Base-by-base conservation (phyloP, 2,329 filamentous ascomycete species). In the Fusarium vanettenii region DNA sequence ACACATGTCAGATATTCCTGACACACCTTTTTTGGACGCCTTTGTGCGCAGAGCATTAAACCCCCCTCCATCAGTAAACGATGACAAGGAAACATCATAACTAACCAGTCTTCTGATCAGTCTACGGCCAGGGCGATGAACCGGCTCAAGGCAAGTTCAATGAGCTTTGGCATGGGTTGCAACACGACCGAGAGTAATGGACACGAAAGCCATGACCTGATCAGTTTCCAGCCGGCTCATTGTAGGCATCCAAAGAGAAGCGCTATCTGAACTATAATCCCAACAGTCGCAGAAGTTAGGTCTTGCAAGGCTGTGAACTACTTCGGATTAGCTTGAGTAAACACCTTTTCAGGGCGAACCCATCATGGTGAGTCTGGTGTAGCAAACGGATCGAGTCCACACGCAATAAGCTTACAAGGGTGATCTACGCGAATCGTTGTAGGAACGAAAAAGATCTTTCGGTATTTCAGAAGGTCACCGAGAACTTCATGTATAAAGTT, bases 271-370 rank as follows among this genome's bases (percentile, higher is more conserved):
- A 41, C 2, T 13, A 13, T 5, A 5, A 11, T 20, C 9, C 10
- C 10, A 3, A 11, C 0, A 41, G 18, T 6, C 3, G 5, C 9
- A 41, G 1, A 3, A 11, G 18, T 10, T 20, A 11, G 9, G 6
- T 20, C 10, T 0, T 6, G n/a, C 9, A 10, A 20, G 9, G 9
- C n/a, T 11, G 5, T 11, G 10, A n/a, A 4, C 3, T 41, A 2
- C 4, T n/a, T 11, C 2, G 1, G 0, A 41, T 41, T 20, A 20
- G 11, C 5, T 20, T 41, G 18, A n/a, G 1, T 13, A 20, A 11
- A 3, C 5, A 20, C n/a, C 5, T 41, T 20, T 41, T 3, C 4
- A 20, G 10, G 9, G 18, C 9, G 18, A n/a, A 41, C n/a, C n/a
- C n/a, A n/a, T 3, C 18, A 11, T 11, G 4, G 16, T 18, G 10